These are phyloP conservation scores for Austroboletus eburneus DNA, from an alignment of 768 basidiomycete species.

Conservation along the genomic window DNA sequence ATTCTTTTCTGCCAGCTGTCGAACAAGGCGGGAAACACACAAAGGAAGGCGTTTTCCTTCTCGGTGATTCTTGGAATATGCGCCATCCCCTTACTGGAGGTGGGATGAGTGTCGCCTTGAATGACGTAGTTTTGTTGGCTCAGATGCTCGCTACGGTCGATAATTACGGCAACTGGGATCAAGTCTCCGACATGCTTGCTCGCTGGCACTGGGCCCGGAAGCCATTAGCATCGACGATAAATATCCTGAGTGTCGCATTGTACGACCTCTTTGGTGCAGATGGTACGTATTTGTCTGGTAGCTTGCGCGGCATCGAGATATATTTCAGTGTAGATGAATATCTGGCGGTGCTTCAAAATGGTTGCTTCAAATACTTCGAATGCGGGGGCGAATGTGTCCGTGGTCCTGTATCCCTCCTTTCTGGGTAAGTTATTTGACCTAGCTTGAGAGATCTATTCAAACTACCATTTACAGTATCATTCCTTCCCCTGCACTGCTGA, in stretches of 20 bases:
- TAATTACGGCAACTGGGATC: conserved; percentile 45
- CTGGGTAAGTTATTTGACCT: conserved; percentile 56
- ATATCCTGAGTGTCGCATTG: conserved; percentile 88
- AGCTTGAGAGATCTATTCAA: neutral
- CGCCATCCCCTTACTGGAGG: conserved; percentile 97
- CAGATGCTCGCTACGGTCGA: conserved; percentile 50
- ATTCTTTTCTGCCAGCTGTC: conserved; percentile 83
- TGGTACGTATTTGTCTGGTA: conserved; percentile 47
- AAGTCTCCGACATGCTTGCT: conserved; percentile 49
- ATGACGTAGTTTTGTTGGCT: conserved; percentile 75
- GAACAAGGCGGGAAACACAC: conserved; percentile 50
- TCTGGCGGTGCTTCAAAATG: conserved; percentile 62
- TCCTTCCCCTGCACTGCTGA: conserved; percentile 75
- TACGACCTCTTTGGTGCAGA: conserved; percentile 95
- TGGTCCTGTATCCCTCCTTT: conserved; percentile 86
- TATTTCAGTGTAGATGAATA: conserved; percentile 47
- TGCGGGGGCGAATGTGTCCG: conserved; percentile 83
- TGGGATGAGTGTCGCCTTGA: conserved; percentile 95
- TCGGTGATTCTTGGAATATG: conserved; percentile 99
- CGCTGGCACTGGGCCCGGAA: conserved; percentile 88
- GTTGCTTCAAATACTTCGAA: conserved; percentile 98
- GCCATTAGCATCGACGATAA: conserved; percentile 77
- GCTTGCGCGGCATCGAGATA: neutral
- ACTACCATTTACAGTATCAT: conserved; percentile 49
- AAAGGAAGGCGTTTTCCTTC: conserved; percentile 72